phyloP scores from a whole-genome alignment of 2,329 filamentous ascomycete species.

The Coleophoma cylindrospora region DNA sequence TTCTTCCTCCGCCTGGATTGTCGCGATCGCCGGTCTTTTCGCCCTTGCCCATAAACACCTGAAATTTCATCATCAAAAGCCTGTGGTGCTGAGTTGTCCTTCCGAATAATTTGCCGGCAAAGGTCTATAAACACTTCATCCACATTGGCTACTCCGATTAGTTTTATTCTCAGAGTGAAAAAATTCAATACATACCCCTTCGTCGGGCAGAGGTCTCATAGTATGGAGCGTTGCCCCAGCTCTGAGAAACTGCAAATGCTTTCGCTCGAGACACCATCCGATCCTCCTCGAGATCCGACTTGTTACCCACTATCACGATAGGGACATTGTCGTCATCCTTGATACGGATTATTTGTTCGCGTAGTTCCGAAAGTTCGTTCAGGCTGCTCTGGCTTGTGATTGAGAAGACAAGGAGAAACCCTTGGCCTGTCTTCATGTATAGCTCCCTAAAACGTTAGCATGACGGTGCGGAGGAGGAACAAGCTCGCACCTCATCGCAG shows the following conservation, averaged over 20 bases:
- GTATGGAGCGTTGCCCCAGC: constrained; percentile 68
- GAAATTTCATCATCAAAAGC: not conserved
- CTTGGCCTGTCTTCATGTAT: constrained; percentile 73
- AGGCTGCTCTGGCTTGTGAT: constrained; percentile 67
- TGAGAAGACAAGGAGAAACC: constrained; percentile 70
- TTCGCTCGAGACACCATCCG: constrained; percentile 58
- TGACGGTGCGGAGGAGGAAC: not conserved
- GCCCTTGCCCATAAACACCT: not conserved
- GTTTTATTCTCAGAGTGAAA: not conserved
- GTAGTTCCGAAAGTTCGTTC: constrained; percentile 64
- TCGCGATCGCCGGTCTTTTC: not conserved
- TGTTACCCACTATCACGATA: constrained; percentile 71
- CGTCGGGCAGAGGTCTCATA: constrained; percentile 67
- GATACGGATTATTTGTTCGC: constrained; percentile 69
- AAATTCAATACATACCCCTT: constrained; percentile 31
- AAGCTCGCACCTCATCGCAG: constrained; percentile 49
- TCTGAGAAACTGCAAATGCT: constrained; percentile 62
- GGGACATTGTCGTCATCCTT: constrained; percentile 67
- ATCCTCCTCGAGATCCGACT: constrained; percentile 69
- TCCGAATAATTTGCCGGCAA: constrained; percentile 61
- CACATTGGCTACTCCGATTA: constrained; percentile 46
- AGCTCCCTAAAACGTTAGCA: constrained; percentile 43
- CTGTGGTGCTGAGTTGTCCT: constrained; percentile 34
- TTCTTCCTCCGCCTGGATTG: not conserved
- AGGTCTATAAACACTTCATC: constrained; percentile 68